Conservation (phyloP, 2,329 filamentous ascomycete species). For the Cladosporium sphaerospermum region DNA sequence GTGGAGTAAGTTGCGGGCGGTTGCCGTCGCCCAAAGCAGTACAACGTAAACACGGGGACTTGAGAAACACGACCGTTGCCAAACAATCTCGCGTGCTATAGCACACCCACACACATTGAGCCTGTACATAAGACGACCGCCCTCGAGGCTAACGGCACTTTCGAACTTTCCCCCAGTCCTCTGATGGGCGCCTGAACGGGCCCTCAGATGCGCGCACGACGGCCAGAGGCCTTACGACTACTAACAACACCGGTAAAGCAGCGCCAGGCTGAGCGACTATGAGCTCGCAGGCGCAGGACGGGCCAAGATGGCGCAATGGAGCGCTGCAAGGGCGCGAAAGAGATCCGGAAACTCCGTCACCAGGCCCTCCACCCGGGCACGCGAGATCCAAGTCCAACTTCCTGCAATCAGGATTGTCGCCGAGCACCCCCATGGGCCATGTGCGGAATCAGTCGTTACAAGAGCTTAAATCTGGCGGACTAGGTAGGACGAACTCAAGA, state of each 20-base stretch:
- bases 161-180: not conserved
- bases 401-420: slow-evolving; percentile 54
- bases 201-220: slow-evolving; percentile 9
- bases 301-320: slow-evolving; percentile 70
- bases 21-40: not conserved
- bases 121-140: slow-evolving; percentile 4
- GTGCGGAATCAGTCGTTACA: slow-evolving; percentile 60
- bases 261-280: slow-evolving; percentile 31
- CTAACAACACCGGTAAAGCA: slow-evolving; percentile 10
- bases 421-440: slow-evolving; percentile 48
- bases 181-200: slow-evolving; percentile 8
- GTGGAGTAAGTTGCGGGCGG: not conserved
- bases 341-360: slow-evolving; percentile 58
- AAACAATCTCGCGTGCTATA: not conserved
- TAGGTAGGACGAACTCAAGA: slow-evolving; percentile 31
- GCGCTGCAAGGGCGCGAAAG: slow-evolving; percentile 58
- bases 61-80: slow-evolving; percentile 4
- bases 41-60: not conserved
- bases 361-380: slow-evolving; percentile 47
- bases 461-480: slow-evolving; percentile 38
- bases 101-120: not conserved
- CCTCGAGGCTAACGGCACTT: not conserved
- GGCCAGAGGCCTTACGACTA: slow-evolving; percentile 1
- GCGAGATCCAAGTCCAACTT: slow-evolving; percentile 69
- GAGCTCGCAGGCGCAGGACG: slow-evolving; percentile 52